These are phyloP conservation scores for Populus hybrid DNA, from an alignment of 441 rosid genomes.

Conservation along the genomic window DNA sequence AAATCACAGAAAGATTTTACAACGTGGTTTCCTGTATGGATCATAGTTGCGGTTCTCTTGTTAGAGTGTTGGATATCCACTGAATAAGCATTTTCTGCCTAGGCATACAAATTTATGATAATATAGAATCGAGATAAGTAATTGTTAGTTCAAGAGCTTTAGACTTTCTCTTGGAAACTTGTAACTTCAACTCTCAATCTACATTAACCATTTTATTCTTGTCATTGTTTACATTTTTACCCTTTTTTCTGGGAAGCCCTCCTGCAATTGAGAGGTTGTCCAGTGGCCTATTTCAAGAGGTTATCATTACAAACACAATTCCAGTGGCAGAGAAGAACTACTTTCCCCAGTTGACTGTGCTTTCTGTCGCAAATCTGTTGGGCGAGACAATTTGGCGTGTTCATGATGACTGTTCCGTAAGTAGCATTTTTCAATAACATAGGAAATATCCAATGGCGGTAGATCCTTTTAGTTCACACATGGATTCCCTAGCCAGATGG, in stretches of 20 bases:
- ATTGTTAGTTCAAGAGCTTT: not conserved
- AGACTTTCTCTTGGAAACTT: not conserved
- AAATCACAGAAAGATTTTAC: not conserved
- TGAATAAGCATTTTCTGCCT: not conserved
- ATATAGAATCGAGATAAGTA: not conserved
- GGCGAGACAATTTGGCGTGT: constrained; percentile 93
- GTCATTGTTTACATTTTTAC: not conserved
- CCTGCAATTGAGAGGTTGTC: constrained; percentile 87
- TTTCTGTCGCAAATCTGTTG: constrained; percentile 80
- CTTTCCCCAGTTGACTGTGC: constrained; percentile 74
- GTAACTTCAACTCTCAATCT: not conserved
- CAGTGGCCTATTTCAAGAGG: constrained; percentile 82
- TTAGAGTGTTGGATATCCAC: not conserved
- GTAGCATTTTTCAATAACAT: constrained; percentile 26
- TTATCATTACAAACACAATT: constrained; percentile 81
- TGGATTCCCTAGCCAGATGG: not conserved
- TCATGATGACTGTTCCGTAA: constrained; percentile 75
- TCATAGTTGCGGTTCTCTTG: not conserved
- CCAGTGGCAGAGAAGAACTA: constrained; percentile 58
- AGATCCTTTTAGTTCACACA: not conserved
- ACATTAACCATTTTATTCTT: not conserved
- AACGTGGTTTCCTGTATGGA: not conserved
- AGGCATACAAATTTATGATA: not conserved
- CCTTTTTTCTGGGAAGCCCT: constrained; percentile 40
- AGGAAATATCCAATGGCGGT: not conserved